Base-by-base conservation (phyloP, 1,139 yeast genomes). In the Yamadazyma mexicana region DNA sequence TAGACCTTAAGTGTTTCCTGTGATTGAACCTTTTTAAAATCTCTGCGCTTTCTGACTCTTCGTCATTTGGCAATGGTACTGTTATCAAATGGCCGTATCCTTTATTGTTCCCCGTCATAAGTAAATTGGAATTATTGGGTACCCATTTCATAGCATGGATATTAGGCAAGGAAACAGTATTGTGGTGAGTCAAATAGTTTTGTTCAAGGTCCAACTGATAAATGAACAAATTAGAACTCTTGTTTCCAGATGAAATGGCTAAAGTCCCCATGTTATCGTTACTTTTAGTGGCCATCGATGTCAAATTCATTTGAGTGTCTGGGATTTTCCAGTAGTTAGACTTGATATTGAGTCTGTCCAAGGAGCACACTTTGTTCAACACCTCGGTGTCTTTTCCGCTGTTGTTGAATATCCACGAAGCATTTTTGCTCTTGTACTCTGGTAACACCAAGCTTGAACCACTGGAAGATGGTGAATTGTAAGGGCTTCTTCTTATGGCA, bases 11-110 rank as follows among this genome's bases (percentile, higher is more conserved):
- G 51, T 83, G 87, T 48, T 81, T 80, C 37, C 75, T 64, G 60
- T 87, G 95, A 58, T 85, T 84, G 61, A 83, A 86, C 34, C 92
- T 66, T 57, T 83, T 83, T 47, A 83, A 65, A 15, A 87, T 83
- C 55, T 81, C 88, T 0, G 95, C 95, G 24, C 79, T 73, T 31
- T 68, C 61, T 1, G 58, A 73, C n/a, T 75, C 59, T 39, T 73
- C 77, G 7, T 34, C 31, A 2, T 30, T 3, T 7, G 35, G 40
- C 4, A 18, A 16, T 1, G 95, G 94, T n/a, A 86, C 64, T 12
- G 82, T 67, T 2, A 84, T 76, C 41, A 87, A 61, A 58, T 87
- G 86, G 1, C 81, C 84, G 45, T 77, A 67, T 1, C 95, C 95
- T 39, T 77, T 73, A 42, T 69, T 74, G 55, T 86, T 89, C 5